Conservation (phyloP, 1,284 basidiomycete genomes). For the Paramarasmius palmivorus region DNA sequence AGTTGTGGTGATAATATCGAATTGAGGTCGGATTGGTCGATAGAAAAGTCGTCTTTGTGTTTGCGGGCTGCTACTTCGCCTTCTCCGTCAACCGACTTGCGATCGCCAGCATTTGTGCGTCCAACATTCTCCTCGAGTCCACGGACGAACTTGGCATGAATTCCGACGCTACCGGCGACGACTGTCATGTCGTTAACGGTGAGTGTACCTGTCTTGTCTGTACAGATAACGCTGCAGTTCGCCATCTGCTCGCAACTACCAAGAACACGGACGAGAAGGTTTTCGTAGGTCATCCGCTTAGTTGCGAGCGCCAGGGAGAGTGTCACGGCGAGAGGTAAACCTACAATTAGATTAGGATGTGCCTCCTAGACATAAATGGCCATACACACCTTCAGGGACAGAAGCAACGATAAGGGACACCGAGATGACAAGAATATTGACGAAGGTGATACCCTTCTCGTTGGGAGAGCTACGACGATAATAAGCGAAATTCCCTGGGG, state of each 20-base stretch:
- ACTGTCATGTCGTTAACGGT: conserved; percentile 96
- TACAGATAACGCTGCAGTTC: conserved; percentile 95
- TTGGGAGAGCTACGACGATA: conserved; percentile 56
- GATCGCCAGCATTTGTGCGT: conserved; percentile 75
- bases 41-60: conserved; percentile 74
- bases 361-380: neutral
- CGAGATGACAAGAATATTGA: conserved; percentile 92
- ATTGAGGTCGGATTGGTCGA: conserved; percentile 79
- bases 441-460: conserved; percentile 89
- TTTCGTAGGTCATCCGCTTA: conserved; percentile 94
- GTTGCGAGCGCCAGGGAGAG: conserved; percentile 97
- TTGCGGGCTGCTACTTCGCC: conserved; percentile 32
- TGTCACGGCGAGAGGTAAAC: conserved; percentile 94
- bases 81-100: conserved; percentile 35
- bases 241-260: conserved; percentile 99
- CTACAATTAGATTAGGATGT: conserved; percentile 34
- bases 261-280: conserved; percentile 92
- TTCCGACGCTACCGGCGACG: conserved; percentile 92
- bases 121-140: conserved; percentile 73
- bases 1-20: conserved; percentile 64
- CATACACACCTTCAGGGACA: conserved; percentile 82
- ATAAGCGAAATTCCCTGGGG: neutral
- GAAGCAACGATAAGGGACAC: conserved; percentile 97
- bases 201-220: conserved; percentile 93
- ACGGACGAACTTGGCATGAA: conserved; percentile 92